Conservation (phyloP, 1,284 basidiomycete genomes). For the Leccinum griseonigrum region DNA sequence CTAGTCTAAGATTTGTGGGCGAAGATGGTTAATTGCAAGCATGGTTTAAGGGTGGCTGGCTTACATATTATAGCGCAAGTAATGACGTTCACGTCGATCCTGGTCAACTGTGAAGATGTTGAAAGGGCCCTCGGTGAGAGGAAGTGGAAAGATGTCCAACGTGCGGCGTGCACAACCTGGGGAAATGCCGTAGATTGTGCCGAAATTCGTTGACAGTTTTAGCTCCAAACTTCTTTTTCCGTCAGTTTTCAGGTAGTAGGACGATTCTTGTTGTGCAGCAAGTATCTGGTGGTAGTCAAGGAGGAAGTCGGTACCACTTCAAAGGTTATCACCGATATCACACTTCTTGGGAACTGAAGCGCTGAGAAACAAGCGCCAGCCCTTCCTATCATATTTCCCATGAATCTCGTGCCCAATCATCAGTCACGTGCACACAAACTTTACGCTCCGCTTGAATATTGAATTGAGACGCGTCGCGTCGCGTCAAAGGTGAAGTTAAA, state of each 20-base stretch:
- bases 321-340: not conserved
- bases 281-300: not conserved
- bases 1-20: not conserved
- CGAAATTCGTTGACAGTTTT: conserved; percentile 18
- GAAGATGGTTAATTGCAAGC: not conserved
- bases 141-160: not conserved
- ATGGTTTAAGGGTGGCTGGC: not conserved
- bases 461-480: conserved; percentile 31
- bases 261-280: not conserved
- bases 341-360: conserved; percentile 6
- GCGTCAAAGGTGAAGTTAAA: conserved; percentile 12
- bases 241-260: not conserved
- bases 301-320: not conserved
- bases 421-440: conserved; percentile 11
- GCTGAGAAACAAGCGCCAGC: conserved; percentile 12
- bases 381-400: not conserved
- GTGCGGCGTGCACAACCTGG: not conserved
- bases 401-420: not conserved
- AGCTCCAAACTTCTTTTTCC: conserved; percentile 23
- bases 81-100: not conserved
- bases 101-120: not conserved
- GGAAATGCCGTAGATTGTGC: conserved; percentile 9
- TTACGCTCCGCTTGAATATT: conserved; percentile 26
- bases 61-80: not conserved
- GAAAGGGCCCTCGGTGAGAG: not conserved